Conservation (phyloP, 148 eudicot species). For the Rhododendron kiyosumense region DNA sequence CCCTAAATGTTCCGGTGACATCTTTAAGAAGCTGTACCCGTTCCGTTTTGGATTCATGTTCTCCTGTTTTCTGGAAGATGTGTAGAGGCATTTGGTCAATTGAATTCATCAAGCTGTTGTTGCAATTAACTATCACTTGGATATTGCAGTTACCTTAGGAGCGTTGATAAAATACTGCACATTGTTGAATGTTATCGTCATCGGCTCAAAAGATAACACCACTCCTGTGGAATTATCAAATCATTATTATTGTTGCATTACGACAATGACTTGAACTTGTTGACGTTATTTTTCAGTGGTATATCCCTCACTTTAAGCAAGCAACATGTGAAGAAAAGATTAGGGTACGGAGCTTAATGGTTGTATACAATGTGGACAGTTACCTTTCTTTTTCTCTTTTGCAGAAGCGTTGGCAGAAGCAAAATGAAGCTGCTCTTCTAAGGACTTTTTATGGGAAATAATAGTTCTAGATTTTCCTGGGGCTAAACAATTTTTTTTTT, state of each 20-base stretch:
- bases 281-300: not conserved
- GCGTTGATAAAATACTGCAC: slow-evolving; percentile 30
- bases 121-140: not conserved
- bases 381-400: not conserved
- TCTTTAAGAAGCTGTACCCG: slow-evolving; percentile 23
- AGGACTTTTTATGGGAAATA: slow-evolving; percentile 17
- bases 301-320: not conserved
- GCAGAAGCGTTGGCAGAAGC: not conserved
- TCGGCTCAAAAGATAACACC: slow-evolving; percentile 27
- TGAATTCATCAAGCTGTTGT: not conserved
- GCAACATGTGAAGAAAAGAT: not conserved
- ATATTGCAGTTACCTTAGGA: slow-evolving; percentile 22
- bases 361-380: not conserved
- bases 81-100: not conserved
- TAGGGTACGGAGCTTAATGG: not conserved
- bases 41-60: slow-evolving; percentile 8
- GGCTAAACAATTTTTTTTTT: slow-evolving; percentile 12
- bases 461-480: slow-evolving; percentile 30
- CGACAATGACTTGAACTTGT: too few relatives aligned
- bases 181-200: slow-evolving; percentile 18
- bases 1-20: slow-evolving; percentile 27
- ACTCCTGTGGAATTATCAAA: slow-evolving; percentile 9
- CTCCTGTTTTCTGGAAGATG: slow-evolving; percentile 21
- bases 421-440: not conserved
- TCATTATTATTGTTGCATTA: not conserved